A percentile compares a stretch with the other conserved stretches of the same genome.
phyloP scores from a whole-genome alignment of 805 yeast genomes.

The Candida sakaeoensis region DNA sequence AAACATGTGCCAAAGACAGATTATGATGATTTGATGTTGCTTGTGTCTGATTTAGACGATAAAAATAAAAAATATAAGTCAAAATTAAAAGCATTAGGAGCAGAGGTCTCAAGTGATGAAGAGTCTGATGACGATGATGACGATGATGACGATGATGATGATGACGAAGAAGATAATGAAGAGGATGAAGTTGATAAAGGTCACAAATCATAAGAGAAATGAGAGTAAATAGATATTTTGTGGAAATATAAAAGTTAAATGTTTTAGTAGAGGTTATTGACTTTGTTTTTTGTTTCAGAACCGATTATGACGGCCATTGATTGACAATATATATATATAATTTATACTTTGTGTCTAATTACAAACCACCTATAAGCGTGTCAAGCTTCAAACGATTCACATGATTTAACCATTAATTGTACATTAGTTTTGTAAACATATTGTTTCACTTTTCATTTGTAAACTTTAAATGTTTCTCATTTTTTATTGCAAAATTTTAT shows the following conservation, averaged over 20 bases:
- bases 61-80: slow-evolving; percentile 55
- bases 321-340: no score
- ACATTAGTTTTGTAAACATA: no score
- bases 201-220: no score
- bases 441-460: background rate
- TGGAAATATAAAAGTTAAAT: no score
- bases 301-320: no score
- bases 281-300: no score
- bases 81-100: slow-evolving; percentile 50
- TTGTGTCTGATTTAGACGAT: slow-evolving; percentile 76
- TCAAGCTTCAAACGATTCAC: no score
- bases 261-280: background rate
- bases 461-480: background rate
- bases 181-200: no score
- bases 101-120: slow-evolving; percentile 66
- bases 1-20: slow-evolving; percentile 47
- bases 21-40: slow-evolving; percentile 69
- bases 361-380: no score
- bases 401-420: no score
- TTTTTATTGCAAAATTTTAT: background rate
- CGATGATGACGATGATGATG: slow-evolving; percentile 41
- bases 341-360: no score
- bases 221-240: slow-evolving; percentile 10
- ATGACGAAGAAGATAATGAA: slow-evolving; percentile 13
- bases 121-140: slow-evolving; percentile 61